Conservation (phyloP, 306 rosid genomes). For the Glycine soja region DNA sequence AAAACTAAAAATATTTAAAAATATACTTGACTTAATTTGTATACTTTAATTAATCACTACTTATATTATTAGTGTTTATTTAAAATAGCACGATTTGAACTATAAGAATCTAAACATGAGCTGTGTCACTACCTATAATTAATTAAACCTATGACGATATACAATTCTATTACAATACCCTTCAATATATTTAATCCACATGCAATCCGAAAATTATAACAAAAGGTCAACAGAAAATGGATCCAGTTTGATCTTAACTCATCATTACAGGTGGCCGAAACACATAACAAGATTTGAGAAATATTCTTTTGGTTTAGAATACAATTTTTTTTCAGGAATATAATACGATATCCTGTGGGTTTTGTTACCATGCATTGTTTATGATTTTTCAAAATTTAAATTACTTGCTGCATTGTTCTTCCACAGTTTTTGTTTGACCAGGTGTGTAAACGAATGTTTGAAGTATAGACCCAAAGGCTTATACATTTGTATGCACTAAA, state of each 20-base stretch:
- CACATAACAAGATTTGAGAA: neutral
- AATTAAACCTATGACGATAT: neutral
- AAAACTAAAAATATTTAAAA: neutral
- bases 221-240: neutral
- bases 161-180: neutral
- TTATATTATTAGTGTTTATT: neutral
- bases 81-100: neutral
- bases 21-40: neutral
- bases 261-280: neutral
- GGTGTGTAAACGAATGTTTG: neutral
- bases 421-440: no score
- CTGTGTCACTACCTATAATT: no score
- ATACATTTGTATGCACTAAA: neutral
- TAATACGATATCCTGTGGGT: no score
- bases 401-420: no score
- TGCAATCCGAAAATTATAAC: neutral
- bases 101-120: no score
- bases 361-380: no score
- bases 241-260: slow-evolving; percentile 16
- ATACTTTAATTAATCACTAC: neutral
- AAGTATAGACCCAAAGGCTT: neutral
- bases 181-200: neutral
- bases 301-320: neutral
- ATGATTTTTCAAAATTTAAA: no score
- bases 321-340: neutral